Conservation (phyloP, 495 filamentous ascomycete genomes). For the Pseudotulostoma volvatum region DNA sequence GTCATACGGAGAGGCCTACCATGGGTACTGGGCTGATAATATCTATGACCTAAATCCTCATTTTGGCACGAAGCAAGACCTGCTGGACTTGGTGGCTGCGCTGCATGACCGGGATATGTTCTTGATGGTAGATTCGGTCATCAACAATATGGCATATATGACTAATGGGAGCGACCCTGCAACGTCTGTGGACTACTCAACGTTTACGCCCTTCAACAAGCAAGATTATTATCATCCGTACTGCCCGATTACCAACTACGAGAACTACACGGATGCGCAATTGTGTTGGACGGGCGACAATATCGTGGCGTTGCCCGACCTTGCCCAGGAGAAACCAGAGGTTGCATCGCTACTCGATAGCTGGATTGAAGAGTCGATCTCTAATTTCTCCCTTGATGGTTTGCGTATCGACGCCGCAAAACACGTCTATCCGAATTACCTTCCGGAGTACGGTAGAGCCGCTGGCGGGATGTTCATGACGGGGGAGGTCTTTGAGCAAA, state of each 20-base stretch:
- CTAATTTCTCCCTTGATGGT: slow-evolving; percentile 59
- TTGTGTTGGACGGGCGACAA: slow-evolving; percentile 47
- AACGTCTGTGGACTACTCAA: slow-evolving; percentile 40
- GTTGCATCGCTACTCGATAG: slow-evolving; percentile 38
- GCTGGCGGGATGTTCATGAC: slow-evolving; percentile 41
- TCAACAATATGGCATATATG: slow-evolving; percentile 48
- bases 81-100: slow-evolving; percentile 35
- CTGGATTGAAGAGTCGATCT: slow-evolving; percentile 48
- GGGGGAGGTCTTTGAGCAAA: slow-evolving; percentile 47
- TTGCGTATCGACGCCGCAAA: slow-evolving; percentile 63
- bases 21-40: slow-evolving; percentile 53
- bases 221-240: slow-evolving; percentile 45
- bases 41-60: slow-evolving; percentile 43
- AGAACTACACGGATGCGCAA: slow-evolving; percentile 31
- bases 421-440: slow-evolving; percentile 53
- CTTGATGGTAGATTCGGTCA: slow-evolving; percentile 53
- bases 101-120: slow-evolving; percentile 44
- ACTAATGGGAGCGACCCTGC: slow-evolving; percentile 36
- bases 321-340: slow-evolving; percentile 44
- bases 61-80: slow-evolving; percentile 43
- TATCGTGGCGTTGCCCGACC: slow-evolving; percentile 45
- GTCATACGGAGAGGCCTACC: slow-evolving; percentile 35
- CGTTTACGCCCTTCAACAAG: slow-evolving; percentile 48
- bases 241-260: slow-evolving; percentile 49
- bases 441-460: slow-evolving; percentile 36